Conservation (phyloP, 768 basidiomycete genomes). For the Sarcomyxa edulis region DNA sequence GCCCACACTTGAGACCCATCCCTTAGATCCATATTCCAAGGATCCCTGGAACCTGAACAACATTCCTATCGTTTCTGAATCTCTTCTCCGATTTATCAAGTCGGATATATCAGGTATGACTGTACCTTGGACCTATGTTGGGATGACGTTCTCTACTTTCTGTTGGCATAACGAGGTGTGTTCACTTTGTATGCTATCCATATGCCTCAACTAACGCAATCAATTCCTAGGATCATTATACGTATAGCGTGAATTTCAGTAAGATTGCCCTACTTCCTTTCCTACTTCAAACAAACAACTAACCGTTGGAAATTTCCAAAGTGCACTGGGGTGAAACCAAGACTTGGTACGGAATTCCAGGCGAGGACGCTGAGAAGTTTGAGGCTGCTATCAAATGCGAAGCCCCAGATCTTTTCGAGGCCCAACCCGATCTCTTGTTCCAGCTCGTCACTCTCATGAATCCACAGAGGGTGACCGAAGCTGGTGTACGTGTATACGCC, state of each 20-base stretch:
- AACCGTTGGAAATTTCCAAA: conserved; percentile 24
- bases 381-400: conserved; percentile 93
- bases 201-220: neutral
- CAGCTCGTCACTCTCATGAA: conserved; percentile 98
- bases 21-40: conserved; percentile 77
- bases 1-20: conserved; percentile 93
- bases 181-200: conserved; percentile 1
- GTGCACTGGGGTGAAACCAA: conserved; percentile 99
- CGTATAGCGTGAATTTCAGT: conserved; percentile 95
- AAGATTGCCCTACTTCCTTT: too few relatives aligned
- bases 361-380: conserved; percentile 92
- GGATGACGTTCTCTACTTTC: conserved; percentile 98
- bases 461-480: conserved; percentile 77
- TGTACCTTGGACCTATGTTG: conserved; percentile 98
- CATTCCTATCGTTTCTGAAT: conserved; percentile 88
- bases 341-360: conserved; percentile 99
- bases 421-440: conserved; percentile 94
- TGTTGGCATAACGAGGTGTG: conserved; percentile 98
- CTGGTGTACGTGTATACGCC: conserved; percentile 87
- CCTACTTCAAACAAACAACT: conserved; percentile 9
- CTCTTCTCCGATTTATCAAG: conserved; percentile 94
- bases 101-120: conserved; percentile 99
- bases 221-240: conserved; percentile 81
- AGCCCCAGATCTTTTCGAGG: conserved; percentile 96
- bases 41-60: conserved; percentile 99